Evolutionary conservation across 2,329 filamentous ascomycete genomes (phyloP), one percentile per base, ranked within the genome.

Genomic region (Pezicula neosporulosa): DNA sequence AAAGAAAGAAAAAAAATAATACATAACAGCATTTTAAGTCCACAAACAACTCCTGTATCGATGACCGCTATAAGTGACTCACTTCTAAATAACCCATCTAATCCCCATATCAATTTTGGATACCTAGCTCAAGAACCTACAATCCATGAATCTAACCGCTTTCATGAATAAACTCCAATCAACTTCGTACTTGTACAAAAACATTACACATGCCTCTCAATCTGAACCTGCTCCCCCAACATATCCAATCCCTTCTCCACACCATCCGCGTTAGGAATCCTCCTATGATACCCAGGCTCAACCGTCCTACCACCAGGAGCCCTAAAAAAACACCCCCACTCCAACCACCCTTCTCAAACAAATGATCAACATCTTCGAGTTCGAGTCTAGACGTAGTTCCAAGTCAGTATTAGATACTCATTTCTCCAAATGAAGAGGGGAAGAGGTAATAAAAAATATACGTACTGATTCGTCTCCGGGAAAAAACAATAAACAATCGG

Each of bases 401-500:
- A n/a, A n/a, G n/a, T n/a, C n/a, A n/a, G n/a, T n/a, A n/a, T n/a
- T n/a, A n/a, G n/a, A n/a, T n/a, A n/a, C n/a, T n/a, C n/a, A n/a
- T n/a, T n/a, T n/a, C n/a, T n/a, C 21, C 21, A 21, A 21, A 21
- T 3, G 21, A 24, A 24, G 21, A 24, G 21, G 6, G 21, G 6
- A 6, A 24, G 21, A 24, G 21, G 6, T n/a, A n/a, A n/a, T n/a
- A n/a, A n/a, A n/a, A n/a, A 9, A 30, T 4, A 12, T 30, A 30
- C 28, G 28, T 30, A 56, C 0, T 68, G 66, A 45, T 71, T 74
- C 0, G 72, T 76, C 52, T 77, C 72, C 0, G 71, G 72, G 51
- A 77, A 77, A 59, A 68, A 80, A 38, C 76, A 70, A 57, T 78
- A 46, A 2, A 65, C 39, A 1, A 66, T 66, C n/a, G 77, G 75